phyloP scores from a whole-genome alignment of 1,284 basidiomycete genomes.

The Naganishia liquefaciens region DNA sequence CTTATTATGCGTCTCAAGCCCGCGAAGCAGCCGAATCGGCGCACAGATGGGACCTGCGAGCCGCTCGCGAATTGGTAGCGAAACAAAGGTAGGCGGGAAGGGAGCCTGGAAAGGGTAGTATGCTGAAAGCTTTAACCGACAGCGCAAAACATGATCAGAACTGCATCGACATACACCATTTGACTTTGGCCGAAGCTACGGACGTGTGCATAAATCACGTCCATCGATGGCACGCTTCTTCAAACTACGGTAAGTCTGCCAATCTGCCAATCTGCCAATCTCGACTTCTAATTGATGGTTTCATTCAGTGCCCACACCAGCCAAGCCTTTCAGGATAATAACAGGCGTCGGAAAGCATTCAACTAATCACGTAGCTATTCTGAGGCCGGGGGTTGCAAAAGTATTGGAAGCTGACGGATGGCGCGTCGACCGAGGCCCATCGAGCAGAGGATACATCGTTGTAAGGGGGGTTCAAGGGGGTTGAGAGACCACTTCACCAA shows the following conservation, averaged over 20 bases:
- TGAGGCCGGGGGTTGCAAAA: constrained; percentile 47
- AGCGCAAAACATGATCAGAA: constrained; percentile 25
- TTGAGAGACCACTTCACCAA: background rate
- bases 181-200: constrained; percentile 46
- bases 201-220: constrained; percentile 42
- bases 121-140: background rate
- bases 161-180: constrained; percentile 48
- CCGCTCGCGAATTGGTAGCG: constrained; percentile 45
- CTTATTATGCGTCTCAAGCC: constrained; percentile 48
- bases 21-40: constrained; percentile 41
- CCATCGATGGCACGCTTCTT: constrained; percentile 38
- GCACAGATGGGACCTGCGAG: constrained; percentile 45
- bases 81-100: constrained; percentile 37
- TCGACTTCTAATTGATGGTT: background rate
- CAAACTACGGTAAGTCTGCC: constrained; percentile 29
- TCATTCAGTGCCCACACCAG: constrained; percentile 23
- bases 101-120: background rate
- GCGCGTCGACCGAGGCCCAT: constrained; percentile 44
- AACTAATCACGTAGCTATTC: constrained; percentile 43
- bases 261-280: background rate
- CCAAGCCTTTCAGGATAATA: constrained; percentile 39
- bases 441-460: constrained; percentile 44
- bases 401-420: constrained; percentile 46
- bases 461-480: constrained; percentile 38
- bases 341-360: constrained; percentile 52